phyloP scores from a whole-genome alignment of 768 basidiomycete species.

The Zangia roseola region DNA sequence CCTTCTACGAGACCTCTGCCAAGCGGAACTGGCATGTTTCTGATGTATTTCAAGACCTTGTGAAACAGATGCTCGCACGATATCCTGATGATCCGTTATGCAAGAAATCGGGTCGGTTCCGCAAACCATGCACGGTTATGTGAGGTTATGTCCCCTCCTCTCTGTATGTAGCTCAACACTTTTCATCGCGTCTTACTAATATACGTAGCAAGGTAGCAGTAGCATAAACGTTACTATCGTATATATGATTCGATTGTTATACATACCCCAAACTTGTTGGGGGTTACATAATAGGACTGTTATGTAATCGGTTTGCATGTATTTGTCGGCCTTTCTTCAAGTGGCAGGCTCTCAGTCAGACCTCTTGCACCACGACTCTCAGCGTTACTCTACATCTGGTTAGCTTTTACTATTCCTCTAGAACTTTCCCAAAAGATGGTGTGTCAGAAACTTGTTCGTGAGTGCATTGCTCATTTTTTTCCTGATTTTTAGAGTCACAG shows the following conservation, averaged over 20 bases:
- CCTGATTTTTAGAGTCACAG: slow-evolving; percentile 24
- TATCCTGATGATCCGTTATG: slow-evolving; percentile 50
- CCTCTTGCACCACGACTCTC: slow-evolving; percentile 24
- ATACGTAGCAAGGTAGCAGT: slow-evolving; percentile 6
- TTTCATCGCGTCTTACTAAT: not conserved
- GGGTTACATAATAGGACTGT: not conserved
- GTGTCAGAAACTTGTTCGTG: not conserved
- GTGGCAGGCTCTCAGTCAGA: slow-evolving; percentile 10
- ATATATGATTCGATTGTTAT: slow-evolving; percentile 12
- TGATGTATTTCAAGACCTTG: slow-evolving; percentile 76
- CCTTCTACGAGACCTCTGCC: slow-evolving; percentile 86
- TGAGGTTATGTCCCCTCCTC: slow-evolving; percentile 20
- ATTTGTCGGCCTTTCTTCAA: slow-evolving; percentile 17
- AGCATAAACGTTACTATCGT: slow-evolving; percentile 6
- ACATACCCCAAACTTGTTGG: slow-evolving; percentile 7
- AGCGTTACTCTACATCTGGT: slow-evolving; percentile 2
- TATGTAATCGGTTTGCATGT: slow-evolving; percentile 7
- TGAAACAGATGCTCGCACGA: slow-evolving; percentile 68
- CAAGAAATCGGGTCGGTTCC: slow-evolving; percentile 29
- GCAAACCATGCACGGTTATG: slow-evolving; percentile 38
- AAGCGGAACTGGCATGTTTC: slow-evolving; percentile 79
- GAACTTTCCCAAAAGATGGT: slow-evolving; percentile 20
- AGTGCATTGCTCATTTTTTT: not conserved
- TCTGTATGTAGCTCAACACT: slow-evolving; percentile 8
- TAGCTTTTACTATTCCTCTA: not conserved